Evolutionary conservation across 2,329 filamentous ascomycete species (phyloP).

Genomic region (Xylariaceae sp.): DNA sequence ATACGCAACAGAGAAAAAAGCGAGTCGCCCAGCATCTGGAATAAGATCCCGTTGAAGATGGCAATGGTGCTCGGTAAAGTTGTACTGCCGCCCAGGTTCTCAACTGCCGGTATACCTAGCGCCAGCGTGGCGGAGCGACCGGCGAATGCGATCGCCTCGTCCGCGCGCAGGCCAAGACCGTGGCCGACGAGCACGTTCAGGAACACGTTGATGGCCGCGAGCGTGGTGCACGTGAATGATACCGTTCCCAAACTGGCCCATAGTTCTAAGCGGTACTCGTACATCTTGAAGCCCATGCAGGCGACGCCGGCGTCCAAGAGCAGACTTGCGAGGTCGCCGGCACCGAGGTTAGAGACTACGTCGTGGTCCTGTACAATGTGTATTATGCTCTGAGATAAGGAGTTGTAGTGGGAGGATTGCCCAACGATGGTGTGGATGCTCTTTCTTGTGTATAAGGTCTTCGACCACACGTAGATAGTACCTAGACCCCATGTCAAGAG

Average conservation of each 20-base stretch:
- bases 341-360: slow-evolving; percentile 24
- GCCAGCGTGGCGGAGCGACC: slow-evolving; percentile 32
- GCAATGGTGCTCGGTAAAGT: slow-evolving; percentile 31
- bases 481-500: slow-evolving; percentile 27
- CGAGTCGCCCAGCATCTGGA: slow-evolving; percentile 31
- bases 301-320: slow-evolving; percentile 32
- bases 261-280: slow-evolving; percentile 32
- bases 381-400: slow-evolving; percentile 25
- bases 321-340: slow-evolving; percentile 28
- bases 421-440: slow-evolving; percentile 21
- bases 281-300: slow-evolving; percentile 33
- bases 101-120: slow-evolving; percentile 28
- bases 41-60: slow-evolving; percentile 31
- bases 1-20: slow-evolving; percentile 27
- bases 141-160: slow-evolving; percentile 31
- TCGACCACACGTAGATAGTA: slow-evolving; percentile 30
- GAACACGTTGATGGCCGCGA: slow-evolving; percentile 27
- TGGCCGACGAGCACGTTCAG: slow-evolving; percentile 28
- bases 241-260: slow-evolving; percentile 27
- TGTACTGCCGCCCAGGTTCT: slow-evolving; percentile 28
- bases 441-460: slow-evolving; percentile 21
- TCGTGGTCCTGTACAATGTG: slow-evolving; percentile 16
- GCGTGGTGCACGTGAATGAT: slow-evolving; percentile 24
- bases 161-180: slow-evolving; percentile 23
- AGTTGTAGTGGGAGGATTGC: slow-evolving; percentile 26